Evolutionary conservation across 2,329 filamentous ascomycete genomes (phyloP), one percentile per base, ranked within the genome.

Genomic region (Monosporascus sp.): DNA sequence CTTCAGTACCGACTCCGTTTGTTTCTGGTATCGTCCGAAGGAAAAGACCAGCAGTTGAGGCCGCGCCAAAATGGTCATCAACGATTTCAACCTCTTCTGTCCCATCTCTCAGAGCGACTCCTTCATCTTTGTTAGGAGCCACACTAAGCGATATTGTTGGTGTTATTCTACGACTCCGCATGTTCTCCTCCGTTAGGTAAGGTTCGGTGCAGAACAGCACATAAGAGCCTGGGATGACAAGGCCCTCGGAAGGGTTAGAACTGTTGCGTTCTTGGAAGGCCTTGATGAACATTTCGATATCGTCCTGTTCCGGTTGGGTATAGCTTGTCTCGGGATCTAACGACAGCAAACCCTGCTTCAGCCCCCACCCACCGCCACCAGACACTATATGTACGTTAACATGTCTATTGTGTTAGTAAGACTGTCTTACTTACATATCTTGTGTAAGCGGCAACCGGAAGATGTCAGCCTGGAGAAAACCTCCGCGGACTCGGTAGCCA

Each of bases 341-440:
- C 6, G 90, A 90, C 3, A 95, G 73, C 0, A 95, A 73, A 0
- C 90, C 90, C 62, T 87, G 84, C 67, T 93, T 94, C 52, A 81
- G 76, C 17, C 90, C 90, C 90, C 90, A 95, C 20, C 90, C 90
- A 43, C 90, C 90, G 46, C 90, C 90, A 5, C 90, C 90, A 63
- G 88, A 91, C 58, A 92, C 82, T 79, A 75, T 70, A 51, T 34
- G 31, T 44, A 16, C 14, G 47, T 58, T 62, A 65, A 60, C 52
- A 56, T 53, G 46, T 49, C 49, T 51, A 58, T 53, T 62, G 5
- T n/a, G 38, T 63, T 48, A 59, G 59, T 8, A 47, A 37, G 49
- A 37, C 22, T 20, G 26, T 26, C 22, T 26, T 17, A 71, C 75
- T 63, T 66, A 79, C 76, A 62, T 11, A 80, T 73, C 54, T 70